These are phyloP conservation scores for Rhizopogon vesiculosus DNA, from an alignment of 768 basidiomycete genomes.

Conservation along the genomic window DNA sequence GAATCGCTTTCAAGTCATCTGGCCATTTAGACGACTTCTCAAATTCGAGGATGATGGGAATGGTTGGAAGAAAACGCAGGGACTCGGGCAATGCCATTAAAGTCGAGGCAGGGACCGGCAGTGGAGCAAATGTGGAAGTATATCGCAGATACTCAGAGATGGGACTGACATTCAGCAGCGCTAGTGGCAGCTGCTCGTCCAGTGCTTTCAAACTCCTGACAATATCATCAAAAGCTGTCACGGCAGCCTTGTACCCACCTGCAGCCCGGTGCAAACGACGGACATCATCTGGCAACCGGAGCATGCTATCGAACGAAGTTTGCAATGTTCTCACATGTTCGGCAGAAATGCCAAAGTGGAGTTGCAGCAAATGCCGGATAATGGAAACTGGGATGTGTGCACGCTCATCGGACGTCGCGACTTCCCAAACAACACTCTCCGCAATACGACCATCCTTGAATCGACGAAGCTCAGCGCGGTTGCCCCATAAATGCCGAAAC, in stretches of 20 bases:
- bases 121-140: conserved; percentile 76
- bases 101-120: conserved; percentile 57
- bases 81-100: conserved; percentile 48
- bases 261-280: conserved; percentile 31
- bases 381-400: conserved; percentile 72
- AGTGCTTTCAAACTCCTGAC: conserved; percentile 72
- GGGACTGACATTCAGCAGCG: conserved; percentile 72
- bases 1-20: conserved; percentile 87
- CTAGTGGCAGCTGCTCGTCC: conserved; percentile 68
- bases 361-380: conserved; percentile 65
- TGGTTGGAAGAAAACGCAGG: conserved; percentile 62
- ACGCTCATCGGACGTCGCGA: conserved; percentile 74
- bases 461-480: conserved; percentile 85
- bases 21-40: conserved; percentile 94
- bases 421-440: conserved; percentile 97
- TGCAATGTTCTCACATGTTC: conserved; percentile 57
- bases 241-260: conserved; percentile 67
- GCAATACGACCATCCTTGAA: conserved; percentile 94
- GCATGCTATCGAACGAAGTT: conserved; percentile 48
- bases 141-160: conserved; percentile 75
- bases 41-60: conserved; percentile 80
- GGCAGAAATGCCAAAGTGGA: conserved; percentile 66
- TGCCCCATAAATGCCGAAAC: conserved; percentile 89
- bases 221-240: conserved; percentile 75
- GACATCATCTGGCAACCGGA: conserved; percentile 55